These are phyloP conservation scores for Penicillium cinerascens DNA, from an alignment of 495 filamentous ascomycete genomes.

Conservation along the genomic window DNA sequence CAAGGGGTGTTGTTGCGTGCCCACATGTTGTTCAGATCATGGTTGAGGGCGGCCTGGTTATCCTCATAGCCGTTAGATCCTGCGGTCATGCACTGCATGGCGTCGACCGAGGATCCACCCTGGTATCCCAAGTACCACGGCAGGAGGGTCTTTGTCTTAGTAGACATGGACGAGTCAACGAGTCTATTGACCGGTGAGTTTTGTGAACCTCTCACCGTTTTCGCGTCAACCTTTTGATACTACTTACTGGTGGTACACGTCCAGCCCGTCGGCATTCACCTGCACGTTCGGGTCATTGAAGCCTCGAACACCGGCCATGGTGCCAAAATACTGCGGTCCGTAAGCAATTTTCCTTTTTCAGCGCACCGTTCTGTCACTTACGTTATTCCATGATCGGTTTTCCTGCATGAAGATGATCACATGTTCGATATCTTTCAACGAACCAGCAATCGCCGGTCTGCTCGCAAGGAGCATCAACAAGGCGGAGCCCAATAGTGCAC, in stretches of 20 bases:
- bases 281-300: slow-evolving; percentile 57
- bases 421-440: slow-evolving; percentile 52
- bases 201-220: neutral
- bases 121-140: slow-evolving; percentile 54
- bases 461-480: slow-evolving; percentile 20
- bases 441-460: slow-evolving; percentile 31
- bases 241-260: slow-evolving; percentile 51
- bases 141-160: slow-evolving; percentile 34
- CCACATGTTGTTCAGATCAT: slow-evolving; percentile 51
- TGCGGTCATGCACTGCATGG: slow-evolving; percentile 54
- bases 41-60: slow-evolving; percentile 50
- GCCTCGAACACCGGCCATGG: slow-evolving; percentile 54
- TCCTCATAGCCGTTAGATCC: slow-evolving; percentile 49
- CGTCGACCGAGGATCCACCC: slow-evolving; percentile 41
- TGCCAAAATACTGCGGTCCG: slow-evolving; percentile 46
- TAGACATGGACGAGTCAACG: slow-evolving; percentile 21
- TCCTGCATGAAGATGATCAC: slow-evolving; percentile 60
- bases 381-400: slow-evolving; percentile 40
- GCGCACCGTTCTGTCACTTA: slow-evolving; percentile 4
- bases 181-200: slow-evolving; percentile 3
- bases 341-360: slow-evolving; percentile 1
- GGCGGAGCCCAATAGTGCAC: slow-evolving; percentile 10
- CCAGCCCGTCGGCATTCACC: slow-evolving; percentile 39
- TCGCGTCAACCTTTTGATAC: slow-evolving; percentile 11
- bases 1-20: slow-evolving; percentile 51